These are phyloP conservation scores for Babesia divergens DNA, from an alignment of 169 alveolate species.

Conservation along the genomic window DNA sequence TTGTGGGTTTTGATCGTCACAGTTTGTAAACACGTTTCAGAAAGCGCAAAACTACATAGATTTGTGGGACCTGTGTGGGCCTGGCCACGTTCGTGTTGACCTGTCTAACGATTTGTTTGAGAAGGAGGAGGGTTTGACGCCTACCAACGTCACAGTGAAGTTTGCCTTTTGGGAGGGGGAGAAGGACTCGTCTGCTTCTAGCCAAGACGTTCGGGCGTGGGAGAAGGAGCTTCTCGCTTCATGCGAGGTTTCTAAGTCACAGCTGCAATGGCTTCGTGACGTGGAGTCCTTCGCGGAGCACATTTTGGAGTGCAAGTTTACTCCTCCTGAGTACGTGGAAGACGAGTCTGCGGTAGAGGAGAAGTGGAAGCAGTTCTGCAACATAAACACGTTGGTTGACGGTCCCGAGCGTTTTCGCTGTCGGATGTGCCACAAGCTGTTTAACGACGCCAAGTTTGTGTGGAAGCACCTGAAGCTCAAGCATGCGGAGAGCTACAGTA, in stretches of 20 bases:
- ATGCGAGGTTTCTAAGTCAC: constrained; percentile 55
- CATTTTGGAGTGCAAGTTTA: constrained; percentile 30
- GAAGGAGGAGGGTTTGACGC: constrained; percentile 52
- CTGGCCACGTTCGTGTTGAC: constrained; percentile 68
- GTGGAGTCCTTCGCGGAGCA: constrained; percentile 61
- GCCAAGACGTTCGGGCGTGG: constrained; percentile 31
- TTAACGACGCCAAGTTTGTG: constrained; percentile 66
- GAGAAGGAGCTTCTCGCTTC: constrained; percentile 41
- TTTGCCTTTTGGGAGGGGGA: constrained; percentile 45
- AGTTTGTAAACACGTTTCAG: neutral
- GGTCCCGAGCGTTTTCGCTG: constrained; percentile 65
- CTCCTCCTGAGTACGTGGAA: constrained; percentile 51
- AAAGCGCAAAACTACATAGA: constrained; percentile 58
- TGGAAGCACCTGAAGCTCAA: constrained; percentile 63
- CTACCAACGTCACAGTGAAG: constrained; percentile 35
- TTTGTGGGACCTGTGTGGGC: constrained; percentile 63
- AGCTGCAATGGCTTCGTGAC: constrained; percentile 61
- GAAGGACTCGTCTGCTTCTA: neutral
- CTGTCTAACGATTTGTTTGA: constrained; percentile 49
- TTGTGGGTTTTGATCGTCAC: neutral
- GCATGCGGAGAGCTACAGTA: constrained; percentile 41
- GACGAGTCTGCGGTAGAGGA: constrained; percentile 47
- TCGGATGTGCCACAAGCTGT: constrained; percentile 55
- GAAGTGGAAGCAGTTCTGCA: constrained; percentile 67
- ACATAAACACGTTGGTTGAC: constrained; percentile 57